Conservation (phyloP, 257 asterid genomes). For the Solanum habrochaites region DNA sequence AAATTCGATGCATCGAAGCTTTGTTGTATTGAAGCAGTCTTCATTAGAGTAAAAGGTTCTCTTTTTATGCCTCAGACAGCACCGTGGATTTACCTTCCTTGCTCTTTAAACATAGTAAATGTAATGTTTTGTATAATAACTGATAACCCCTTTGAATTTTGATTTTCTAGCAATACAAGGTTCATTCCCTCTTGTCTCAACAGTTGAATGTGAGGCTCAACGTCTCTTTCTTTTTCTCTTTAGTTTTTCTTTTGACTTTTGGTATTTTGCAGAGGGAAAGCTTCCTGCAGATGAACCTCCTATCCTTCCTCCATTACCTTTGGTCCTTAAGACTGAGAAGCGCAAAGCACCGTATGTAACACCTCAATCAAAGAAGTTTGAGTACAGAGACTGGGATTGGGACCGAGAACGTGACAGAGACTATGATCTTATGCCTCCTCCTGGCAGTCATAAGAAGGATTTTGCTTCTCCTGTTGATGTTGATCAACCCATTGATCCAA, state of each 20-base stretch:
- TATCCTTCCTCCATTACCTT: constrained; percentile 75
- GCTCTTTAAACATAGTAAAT: not conserved
- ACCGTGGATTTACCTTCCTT: not conserved
- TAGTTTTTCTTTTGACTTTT: not conserved
- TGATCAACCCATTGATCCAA: constrained; percentile 88
- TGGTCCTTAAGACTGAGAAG: constrained; percentile 72
- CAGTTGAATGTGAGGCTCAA: not conserved
- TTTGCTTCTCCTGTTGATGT: constrained; percentile 56
- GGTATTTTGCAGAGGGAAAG: constrained; percentile 69
- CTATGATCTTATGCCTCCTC: constrained; percentile 98
- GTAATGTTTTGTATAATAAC: not conserved
- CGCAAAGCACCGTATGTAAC: constrained; percentile 43
- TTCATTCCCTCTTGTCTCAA: not conserved
- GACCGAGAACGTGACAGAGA: constrained; percentile 91
- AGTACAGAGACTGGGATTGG: constrained; percentile 80
- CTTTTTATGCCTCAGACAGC: not conserved
- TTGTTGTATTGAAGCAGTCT: not conserved
- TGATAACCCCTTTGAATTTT: not conserved
- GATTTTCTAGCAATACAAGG: not conserved
- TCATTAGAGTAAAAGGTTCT: not conserved
- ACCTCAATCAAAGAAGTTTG: constrained; percentile 71
- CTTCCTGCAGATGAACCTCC: constrained; percentile 78
- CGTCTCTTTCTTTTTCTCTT: not conserved
- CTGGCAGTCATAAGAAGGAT: constrained; percentile 79
- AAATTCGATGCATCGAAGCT: not conserved